phyloP scores from a whole-genome alignment of 2,329 filamentous ascomycete genomes.

The Acephala macrosclerotiorum region DNA sequence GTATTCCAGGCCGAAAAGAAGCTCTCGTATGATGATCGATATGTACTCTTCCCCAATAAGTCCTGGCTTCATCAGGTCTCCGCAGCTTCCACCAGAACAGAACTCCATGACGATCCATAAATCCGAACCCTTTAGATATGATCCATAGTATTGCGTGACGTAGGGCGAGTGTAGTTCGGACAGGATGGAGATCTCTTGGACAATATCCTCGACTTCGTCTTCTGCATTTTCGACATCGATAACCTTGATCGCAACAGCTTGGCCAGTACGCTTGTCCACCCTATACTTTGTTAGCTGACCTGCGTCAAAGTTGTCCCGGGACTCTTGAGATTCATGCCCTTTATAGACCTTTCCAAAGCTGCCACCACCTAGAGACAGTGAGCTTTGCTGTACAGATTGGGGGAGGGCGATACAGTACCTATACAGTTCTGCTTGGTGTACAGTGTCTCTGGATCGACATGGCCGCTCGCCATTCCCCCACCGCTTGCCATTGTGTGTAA shows the following conservation, averaged over 20 bases:
- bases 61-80: constrained; percentile 94
- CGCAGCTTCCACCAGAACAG: constrained; percentile 95
- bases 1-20: constrained; percentile 90
- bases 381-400: constrained; percentile 34
- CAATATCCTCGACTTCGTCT: constrained; percentile 99
- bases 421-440: constrained; percentile 95
- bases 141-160: constrained; percentile 97
- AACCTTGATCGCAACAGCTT: constrained; percentile 96
- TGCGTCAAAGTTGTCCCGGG: constrained; percentile 17
- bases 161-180: constrained; percentile 96
- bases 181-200: constrained; percentile 97
- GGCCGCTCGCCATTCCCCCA: constrained; percentile 51
- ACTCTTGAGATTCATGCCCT: constrained; percentile 64
- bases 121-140: constrained; percentile 93
- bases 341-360: constrained; percentile 99
- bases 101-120: constrained; percentile 99
- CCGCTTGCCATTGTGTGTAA: constrained; percentile 40
- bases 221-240: constrained; percentile 99
- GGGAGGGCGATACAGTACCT: constrained; percentile 57
- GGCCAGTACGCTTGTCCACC: constrained; percentile 90
- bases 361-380: constrained; percentile 73
- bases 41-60: constrained; percentile 94
- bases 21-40: constrained; percentile 89
- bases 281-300: constrained; percentile 53
- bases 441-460: constrained; percentile 84